Evolutionary conservation across 169 alveolate genomes (phyloP).

Genomic region (Amoebophrya sp.): DNA sequence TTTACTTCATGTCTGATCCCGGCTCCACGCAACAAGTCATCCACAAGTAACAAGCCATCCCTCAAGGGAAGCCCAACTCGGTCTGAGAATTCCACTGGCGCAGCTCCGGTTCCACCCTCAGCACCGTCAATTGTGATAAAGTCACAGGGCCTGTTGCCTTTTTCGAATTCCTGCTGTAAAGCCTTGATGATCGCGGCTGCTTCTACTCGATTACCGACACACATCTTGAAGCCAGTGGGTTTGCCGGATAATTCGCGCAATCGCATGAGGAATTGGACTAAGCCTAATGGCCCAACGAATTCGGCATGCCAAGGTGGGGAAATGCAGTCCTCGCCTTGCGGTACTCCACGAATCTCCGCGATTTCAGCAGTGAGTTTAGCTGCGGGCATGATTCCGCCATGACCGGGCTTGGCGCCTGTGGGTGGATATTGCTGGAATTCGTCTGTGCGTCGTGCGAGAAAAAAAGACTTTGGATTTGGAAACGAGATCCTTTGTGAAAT

Average conservation of each 20-base stretch:
- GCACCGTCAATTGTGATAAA: conserved; percentile 20
- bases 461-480: no score
- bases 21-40: neutral
- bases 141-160: neutral
- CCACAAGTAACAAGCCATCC: neutral
- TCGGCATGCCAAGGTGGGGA: neutral
- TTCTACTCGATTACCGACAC: neutral
- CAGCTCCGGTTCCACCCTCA: conserved; percentile 22
- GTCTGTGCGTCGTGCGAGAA: no score
- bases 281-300: neutral
- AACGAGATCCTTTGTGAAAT: no score
- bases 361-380: neutral
- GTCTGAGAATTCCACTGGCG: neutral
- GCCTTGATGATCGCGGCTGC: neutral
- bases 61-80: neutral
- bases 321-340: neutral
- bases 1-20: neutral
- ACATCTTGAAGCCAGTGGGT: neutral
- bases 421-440: no score
- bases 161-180: neutral
- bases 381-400: conserved; percentile 16
- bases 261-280: neutral
- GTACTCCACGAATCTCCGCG: neutral
- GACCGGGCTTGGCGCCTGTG: conserved; percentile 21
- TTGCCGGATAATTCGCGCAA: neutral